Base-by-base conservation (phyloP, 768 basidiomycete species). In the Rhizopogon vinicolor region DNA sequence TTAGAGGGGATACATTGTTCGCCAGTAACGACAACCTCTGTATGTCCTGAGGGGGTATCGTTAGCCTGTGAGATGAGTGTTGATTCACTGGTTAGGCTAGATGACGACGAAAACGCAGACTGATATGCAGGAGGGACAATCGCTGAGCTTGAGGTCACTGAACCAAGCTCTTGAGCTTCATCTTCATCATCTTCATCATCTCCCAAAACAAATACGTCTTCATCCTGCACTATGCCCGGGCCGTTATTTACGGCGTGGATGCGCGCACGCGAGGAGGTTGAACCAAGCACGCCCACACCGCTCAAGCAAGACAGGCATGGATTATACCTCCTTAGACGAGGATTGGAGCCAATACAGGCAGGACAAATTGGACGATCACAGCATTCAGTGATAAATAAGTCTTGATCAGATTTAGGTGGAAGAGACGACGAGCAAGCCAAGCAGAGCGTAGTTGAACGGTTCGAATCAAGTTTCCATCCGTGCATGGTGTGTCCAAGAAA, bases 301-400 rank as follows among this genome's bases (percentile, higher is more conserved):
- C 76, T 80, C 2, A 88, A 74, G 63, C 89, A 91, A 7, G 77
- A 75, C 16, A 91, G 68, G 66, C 89, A 91, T 7, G 89, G 89
- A 63, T 89, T 72, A 63, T 90, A 91, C 54, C 83, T 73, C 35
- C 75, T 70, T 19, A 90, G 74, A 16, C 89, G 78, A 0, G 86
- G 84, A 63, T 89, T 90, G 3, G 72, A 64, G 2, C 66, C 53
- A 19, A 86, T 68, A 63, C 89, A 91, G 2, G 65, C 53, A 6
- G 76, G 72, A 60, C 89, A 91, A 51, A 91, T 91, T 4, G 80
- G 81, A 0, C 81, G 78, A 7, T 63, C 57, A 70, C 89, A 91
- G 68, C 89, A 91, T 10, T 63, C 69, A 0, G 89, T 90, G 8
- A 74, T 70, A 71, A 80, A 82, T 41, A 79, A 54, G 1, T 61